These are phyloP conservation scores for Dactylorhiza incarnata DNA, from an alignment of 106 monocot genomes.

Conservation along the genomic window DNA sequence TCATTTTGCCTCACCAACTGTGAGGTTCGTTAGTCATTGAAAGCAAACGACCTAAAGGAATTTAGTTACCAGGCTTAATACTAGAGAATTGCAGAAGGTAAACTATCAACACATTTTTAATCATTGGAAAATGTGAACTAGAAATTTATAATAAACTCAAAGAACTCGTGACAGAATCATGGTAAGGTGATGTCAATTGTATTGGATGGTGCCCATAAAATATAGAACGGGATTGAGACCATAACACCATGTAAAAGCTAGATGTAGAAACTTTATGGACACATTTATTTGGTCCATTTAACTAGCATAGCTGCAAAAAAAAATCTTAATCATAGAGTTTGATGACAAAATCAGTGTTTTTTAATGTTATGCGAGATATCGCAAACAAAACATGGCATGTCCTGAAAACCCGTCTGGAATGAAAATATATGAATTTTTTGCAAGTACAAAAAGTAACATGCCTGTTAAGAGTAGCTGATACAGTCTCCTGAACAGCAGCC, in stretches of 20 bases:
- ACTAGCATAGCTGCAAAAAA: not conserved
- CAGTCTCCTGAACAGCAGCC: constrained; percentile 98
- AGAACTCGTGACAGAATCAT: no score
- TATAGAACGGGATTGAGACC: no score
- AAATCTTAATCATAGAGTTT: not conserved
- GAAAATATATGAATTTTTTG: not conserved
- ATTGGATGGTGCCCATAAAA: no score
- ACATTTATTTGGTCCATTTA: not conserved
- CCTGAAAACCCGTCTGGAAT: not conserved
- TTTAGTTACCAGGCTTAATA: no score
- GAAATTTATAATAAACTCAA: no score
- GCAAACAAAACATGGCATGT: not conserved
- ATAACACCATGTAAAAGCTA: not conserved
- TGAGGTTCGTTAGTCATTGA: no score
- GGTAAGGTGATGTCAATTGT: no score
- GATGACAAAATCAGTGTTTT: not conserved
- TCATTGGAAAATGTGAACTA: no score
- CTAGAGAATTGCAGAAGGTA: no score
- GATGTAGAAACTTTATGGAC: not conserved
- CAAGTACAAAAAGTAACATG: constrained; percentile 10
- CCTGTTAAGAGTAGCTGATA: constrained; percentile 97
- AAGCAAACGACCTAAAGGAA: no score
- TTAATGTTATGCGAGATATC: not conserved
- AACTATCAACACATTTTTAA: no score
- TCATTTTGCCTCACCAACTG: no score